Percentiles rank a stretch among this genome's conserved stretches.
Evolutionary conservation across 2,329 filamentous ascomycete genomes (phyloP).

Genomic region (Cladophialophora chaetospira): DNA sequence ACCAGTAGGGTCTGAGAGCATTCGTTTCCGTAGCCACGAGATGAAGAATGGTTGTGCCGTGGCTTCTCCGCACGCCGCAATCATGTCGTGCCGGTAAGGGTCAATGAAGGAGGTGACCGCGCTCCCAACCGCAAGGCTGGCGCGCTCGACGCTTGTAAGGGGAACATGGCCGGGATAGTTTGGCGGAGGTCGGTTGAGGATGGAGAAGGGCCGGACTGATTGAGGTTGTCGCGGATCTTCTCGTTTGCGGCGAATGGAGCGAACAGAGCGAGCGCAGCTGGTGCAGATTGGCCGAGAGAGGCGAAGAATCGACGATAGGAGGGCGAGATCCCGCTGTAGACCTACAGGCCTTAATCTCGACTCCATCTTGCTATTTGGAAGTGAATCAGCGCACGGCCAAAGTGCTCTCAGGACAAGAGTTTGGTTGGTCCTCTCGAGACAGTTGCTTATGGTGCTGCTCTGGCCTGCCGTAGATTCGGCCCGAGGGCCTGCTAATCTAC

Average conservation of each 20-base stretch:
- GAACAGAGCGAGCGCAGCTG: slow-evolving; percentile 64
- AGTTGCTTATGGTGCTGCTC: no score
- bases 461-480: no score
- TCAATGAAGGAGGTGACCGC: slow-evolving; percentile 66
- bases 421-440: no score
- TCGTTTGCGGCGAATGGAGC: slow-evolving; percentile 45
- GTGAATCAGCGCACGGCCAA: no score
- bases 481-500: no score
- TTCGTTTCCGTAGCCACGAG: slow-evolving; percentile 83
- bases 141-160: slow-evolving; percentile 74
- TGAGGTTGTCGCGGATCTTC: not conserved
- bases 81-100: slow-evolving; percentile 82
- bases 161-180: slow-evolving; percentile 94
- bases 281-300: slow-evolving; percentile 58
- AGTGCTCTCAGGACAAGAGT: no score
- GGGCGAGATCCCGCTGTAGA: slow-evolving; percentile 16
- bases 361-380: no score
- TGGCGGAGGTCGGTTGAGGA: slow-evolving; percentile 78
- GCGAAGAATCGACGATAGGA: slow-evolving; percentile 24
- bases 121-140: slow-evolving; percentile 66
- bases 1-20: slow-evolving; percentile 82
- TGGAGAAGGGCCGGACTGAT: slow-evolving; percentile 65
- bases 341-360: slow-evolving; percentile 11
- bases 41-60: slow-evolving; percentile 96
- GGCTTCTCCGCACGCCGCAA: slow-evolving; percentile 90